Conservation (phyloP, 768 basidiomycete species). For the Astraeus odoratus region DNA sequence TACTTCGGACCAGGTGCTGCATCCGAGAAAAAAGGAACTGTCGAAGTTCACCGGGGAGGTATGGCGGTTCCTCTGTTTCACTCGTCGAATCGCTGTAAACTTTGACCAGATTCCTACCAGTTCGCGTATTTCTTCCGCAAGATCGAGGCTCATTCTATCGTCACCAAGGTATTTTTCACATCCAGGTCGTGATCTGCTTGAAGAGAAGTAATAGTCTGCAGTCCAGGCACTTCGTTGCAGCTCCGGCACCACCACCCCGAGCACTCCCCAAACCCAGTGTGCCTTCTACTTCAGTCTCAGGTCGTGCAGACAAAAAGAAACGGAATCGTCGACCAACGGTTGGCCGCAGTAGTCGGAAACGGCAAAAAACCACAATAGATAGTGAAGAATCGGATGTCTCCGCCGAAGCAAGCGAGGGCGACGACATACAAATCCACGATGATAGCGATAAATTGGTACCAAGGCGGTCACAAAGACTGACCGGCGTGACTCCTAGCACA, state of each 20-base stretch:
- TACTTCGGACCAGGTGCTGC: constrained; percentile 32
- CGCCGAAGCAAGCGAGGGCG: constrained; percentile 13
- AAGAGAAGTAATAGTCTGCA: constrained; percentile 10
- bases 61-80: constrained; percentile 1
- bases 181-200: neutral
- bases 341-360: constrained; percentile 21
- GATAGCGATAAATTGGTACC: constrained; percentile 9
- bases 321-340: constrained; percentile 9
- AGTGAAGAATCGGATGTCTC: constrained; percentile 16
- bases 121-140: constrained; percentile 87
- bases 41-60: constrained; percentile 87
- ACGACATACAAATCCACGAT: constrained; percentile 7
- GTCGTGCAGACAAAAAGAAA: constrained; percentile 14
- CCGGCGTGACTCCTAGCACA: constrained; percentile 18
- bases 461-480: constrained; percentile 28
- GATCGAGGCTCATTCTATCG: constrained; percentile 72
- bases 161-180: constrained; percentile 60
- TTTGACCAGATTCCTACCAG: constrained; percentile 67
- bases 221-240: constrained; percentile 38
- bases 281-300: neutral
- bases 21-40: constrained; percentile 56
- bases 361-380: constrained; percentile 34
- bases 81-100: constrained; percentile 1
- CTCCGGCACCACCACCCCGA: constrained; percentile 17
- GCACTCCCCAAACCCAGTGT: constrained; percentile 7